Percentiles rank a stretch among this genome's conserved stretches.
phyloP scores from a whole-genome alignment of 306 rosid genomes.

The Cucumis hystrix region DNA sequence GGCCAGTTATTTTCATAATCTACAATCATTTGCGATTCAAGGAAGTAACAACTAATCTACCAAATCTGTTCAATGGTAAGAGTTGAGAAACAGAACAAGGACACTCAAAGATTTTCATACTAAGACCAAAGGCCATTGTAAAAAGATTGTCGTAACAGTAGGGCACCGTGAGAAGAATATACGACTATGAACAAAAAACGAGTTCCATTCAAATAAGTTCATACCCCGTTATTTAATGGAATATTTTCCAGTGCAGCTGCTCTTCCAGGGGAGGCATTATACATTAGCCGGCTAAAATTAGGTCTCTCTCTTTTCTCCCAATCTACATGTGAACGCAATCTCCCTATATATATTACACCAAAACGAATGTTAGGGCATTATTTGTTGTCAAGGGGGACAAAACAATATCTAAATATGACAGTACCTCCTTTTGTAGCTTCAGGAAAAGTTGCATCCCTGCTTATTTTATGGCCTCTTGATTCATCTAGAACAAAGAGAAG shows the following conservation, averaged over 20 bases:
- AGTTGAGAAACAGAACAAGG: background rate
- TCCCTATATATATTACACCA: slow-evolving; percentile 34
- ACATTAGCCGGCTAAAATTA: slow-evolving; percentile 44
- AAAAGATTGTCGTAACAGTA: background rate
- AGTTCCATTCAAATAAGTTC: slow-evolving; percentile 3
- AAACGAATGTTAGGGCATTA: slow-evolving; percentile 2
- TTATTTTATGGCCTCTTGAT: slow-evolving; percentile 43
- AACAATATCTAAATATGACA: slow-evolving; percentile 10
- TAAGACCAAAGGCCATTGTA: background rate
- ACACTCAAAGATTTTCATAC: background rate
- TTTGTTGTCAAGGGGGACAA: slow-evolving; percentile 2
- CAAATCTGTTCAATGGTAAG: background rate
- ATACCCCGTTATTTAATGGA: slow-evolving; percentile 47
- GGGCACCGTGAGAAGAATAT: background rate
- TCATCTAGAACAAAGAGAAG: slow-evolving; percentile 35
- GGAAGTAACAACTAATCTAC: background rate
- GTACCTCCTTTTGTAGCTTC: slow-evolving; percentile 74
- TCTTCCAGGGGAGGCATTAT: slow-evolving; percentile 41
- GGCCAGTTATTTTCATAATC: background rate
- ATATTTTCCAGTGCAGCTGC: slow-evolving; percentile 31
- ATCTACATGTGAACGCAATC: slow-evolving; percentile 54
- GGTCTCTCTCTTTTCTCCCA: slow-evolving; percentile 80
- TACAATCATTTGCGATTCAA: background rate
- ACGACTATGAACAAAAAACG: background rate
- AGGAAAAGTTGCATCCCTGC: slow-evolving; percentile 41